A percentile compares a stretch with the other conserved stretches of the same genome.
Conservation (phyloP, 2,329 filamentous ascomycete genomes). For the Verticillium dahliae region DNA sequence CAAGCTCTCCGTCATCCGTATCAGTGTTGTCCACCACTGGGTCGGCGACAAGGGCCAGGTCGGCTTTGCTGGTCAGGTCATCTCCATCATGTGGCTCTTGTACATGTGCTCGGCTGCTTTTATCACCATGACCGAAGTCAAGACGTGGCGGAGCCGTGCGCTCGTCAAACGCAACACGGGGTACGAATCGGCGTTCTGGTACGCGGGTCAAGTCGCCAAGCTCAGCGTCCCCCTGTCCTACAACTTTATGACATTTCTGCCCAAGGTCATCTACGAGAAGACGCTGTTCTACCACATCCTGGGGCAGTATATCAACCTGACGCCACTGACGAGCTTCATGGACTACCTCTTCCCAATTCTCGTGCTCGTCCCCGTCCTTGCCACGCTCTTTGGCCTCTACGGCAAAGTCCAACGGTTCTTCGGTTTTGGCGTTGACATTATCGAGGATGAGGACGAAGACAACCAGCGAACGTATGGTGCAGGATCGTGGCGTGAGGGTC, state of each 20-base stretch:
- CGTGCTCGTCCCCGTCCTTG: constrained; percentile 76
- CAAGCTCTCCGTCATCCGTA: constrained; percentile 62
- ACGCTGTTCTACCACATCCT: constrained; percentile 87
- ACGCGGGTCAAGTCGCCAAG: constrained; percentile 84
- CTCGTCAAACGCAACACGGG: constrained; percentile 88
- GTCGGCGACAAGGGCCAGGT: constrained; percentile 66
- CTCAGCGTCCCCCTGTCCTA: constrained; percentile 89
- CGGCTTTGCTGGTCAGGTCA: constrained; percentile 78
- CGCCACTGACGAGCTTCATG: constrained; percentile 74
- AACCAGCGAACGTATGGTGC: constrained; percentile 62
- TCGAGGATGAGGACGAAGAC: constrained; percentile 67
- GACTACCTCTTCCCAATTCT: constrained; percentile 85
- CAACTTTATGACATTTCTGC: constrained; percentile 92
- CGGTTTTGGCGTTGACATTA: constrained; percentile 68
- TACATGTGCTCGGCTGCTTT: constrained; percentile 95
- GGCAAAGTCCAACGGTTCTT: constrained; percentile 69
- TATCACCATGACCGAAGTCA: constrained; percentile 82
- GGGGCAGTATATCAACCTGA: constrained; percentile 76
- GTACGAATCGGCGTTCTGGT: constrained; percentile 92
- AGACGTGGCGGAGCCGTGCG: constrained; percentile 94
- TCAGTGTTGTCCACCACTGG: constrained; percentile 69
- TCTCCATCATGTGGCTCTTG: constrained; percentile 80
- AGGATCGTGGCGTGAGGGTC: constrained; percentile 85
- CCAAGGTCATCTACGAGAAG: constrained; percentile 61
- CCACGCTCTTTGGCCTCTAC: constrained; percentile 86